Evolutionary conservation across 768 basidiomycete genomes (phyloP).

Genomic region (Pholiota microspora): DNA sequence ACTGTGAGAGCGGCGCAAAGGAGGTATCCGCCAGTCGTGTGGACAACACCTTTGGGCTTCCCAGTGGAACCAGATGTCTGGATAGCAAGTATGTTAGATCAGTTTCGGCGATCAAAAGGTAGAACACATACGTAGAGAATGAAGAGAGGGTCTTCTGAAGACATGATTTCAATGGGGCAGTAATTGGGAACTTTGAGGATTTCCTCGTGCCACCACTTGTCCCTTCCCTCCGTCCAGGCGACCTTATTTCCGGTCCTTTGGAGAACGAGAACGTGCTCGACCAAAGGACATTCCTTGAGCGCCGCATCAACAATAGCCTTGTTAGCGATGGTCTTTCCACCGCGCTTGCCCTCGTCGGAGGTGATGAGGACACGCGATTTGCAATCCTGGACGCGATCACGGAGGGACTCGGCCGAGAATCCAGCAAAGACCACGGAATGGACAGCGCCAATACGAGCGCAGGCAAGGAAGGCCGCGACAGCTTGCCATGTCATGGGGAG

Average conservation of each 20-base stretch:
- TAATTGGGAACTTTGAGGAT: conserved; percentile 78
- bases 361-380: conserved; percentile 90
- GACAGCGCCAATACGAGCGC: conserved; percentile 93
- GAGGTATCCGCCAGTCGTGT: conserved; percentile 86
- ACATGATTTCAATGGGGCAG: conserved; percentile 87
- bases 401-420: conserved; percentile 91
- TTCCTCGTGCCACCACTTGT: conserved; percentile 98
- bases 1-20: conserved; percentile 89
- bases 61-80: conserved; percentile 94
- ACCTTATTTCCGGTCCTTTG: conserved; percentile 83
- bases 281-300: conserved; percentile 75
- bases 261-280: conserved; percentile 90
- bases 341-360: conserved; percentile 90
- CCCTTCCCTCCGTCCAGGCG: conserved; percentile 78
- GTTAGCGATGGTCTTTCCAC: conserved; percentile 93
- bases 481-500: conserved; percentile 96
- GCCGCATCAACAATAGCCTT: conserved; percentile 94
- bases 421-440: conserved; percentile 98
- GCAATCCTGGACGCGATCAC: conserved; percentile 91
- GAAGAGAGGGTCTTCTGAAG: conserved; percentile 94
- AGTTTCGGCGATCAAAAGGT: conserved; percentile 4
- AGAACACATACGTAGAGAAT: conserved; percentile 86
- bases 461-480: conserved; percentile 95
- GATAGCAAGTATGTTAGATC: conserved; percentile 1
- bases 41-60: conserved; percentile 96